Evolutionary conservation across 2,329 filamentous ascomycete species (phyloP).

Genomic region (Aspergillus glaucus): DNA sequence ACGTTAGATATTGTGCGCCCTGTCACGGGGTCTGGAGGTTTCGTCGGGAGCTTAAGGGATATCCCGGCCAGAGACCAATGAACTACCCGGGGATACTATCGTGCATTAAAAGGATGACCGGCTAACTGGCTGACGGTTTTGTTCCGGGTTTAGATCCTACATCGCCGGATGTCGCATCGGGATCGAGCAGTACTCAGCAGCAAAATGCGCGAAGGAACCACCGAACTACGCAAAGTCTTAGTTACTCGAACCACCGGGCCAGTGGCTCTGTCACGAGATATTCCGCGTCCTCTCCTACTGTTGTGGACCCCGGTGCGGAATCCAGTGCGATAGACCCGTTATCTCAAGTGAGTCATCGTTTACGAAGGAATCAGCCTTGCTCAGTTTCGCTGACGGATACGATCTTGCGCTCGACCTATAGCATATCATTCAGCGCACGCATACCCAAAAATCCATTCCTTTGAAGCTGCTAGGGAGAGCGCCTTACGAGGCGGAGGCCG

Average conservation of each 20-base stretch:
- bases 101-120: background rate
- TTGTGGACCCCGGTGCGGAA: conserved; percentile 24
- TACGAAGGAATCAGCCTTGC: background rate
- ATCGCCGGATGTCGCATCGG: conserved; percentile 25
- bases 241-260: conserved; percentile 9
- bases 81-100: background rate
- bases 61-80: background rate
- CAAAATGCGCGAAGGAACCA: conserved; percentile 22
- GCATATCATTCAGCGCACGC: conserved; percentile 63
- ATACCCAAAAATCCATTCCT: conserved; percentile 54
- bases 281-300: conserved; percentile 19
- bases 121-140: conserved; percentile 2
- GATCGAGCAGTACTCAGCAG: conserved; percentile 19
- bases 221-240: conserved; percentile 14
- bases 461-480: conserved; percentile 34
- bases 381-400: background rate
- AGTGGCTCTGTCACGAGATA: conserved; percentile 8
- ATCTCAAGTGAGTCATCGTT: conserved; percentile 50
- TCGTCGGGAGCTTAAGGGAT: background rate
- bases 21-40: background rate
- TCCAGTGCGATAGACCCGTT: conserved; percentile 57
- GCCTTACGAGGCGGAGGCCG: conserved; percentile 37
- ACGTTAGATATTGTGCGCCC: conserved; percentile 8
- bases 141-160: conserved; percentile 16
- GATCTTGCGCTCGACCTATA: conserved; percentile 17